phyloP scores from a whole-genome alignment of 257 asterid species.

The Cynanchum wilfordii region DNA sequence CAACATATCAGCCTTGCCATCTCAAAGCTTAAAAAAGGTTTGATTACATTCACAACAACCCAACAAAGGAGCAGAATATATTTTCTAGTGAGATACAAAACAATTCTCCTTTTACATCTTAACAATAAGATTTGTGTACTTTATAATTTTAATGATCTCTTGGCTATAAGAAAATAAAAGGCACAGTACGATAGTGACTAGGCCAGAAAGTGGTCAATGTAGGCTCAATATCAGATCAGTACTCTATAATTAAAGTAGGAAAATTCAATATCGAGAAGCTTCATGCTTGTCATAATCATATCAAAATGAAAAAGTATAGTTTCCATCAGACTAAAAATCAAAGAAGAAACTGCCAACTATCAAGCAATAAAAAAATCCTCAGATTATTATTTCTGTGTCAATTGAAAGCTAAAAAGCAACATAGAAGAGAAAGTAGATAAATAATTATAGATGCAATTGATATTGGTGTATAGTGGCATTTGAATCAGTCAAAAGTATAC shows the following conservation, averaged over 20 bases:
- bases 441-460: not conserved
- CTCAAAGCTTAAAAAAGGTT: not conserved
- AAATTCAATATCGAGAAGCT: not conserved
- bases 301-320: not conserved
- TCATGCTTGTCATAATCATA: not conserved
- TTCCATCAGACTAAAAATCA: not conserved
- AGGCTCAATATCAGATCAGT: not conserved
- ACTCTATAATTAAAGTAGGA: not conserved
- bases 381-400: not conserved
- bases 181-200: not conserved
- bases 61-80: not conserved
- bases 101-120: not conserved
- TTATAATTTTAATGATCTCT: not conserved
- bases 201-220: not conserved
- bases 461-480: not conserved
- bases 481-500: constrained; percentile 25
- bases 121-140: not conserved
- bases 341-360: not conserved
- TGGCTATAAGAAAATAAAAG: not conserved
- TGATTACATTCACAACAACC: not conserved
- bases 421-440: not conserved
- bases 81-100: not conserved
- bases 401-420: not conserved
- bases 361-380: not conserved
- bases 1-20: not conserved